Evolutionary conservation across 2,329 filamentous ascomycete species (phyloP), one percentile per base, ranked within the genome.

Genomic region (Stylonectria norvegica): DNA sequence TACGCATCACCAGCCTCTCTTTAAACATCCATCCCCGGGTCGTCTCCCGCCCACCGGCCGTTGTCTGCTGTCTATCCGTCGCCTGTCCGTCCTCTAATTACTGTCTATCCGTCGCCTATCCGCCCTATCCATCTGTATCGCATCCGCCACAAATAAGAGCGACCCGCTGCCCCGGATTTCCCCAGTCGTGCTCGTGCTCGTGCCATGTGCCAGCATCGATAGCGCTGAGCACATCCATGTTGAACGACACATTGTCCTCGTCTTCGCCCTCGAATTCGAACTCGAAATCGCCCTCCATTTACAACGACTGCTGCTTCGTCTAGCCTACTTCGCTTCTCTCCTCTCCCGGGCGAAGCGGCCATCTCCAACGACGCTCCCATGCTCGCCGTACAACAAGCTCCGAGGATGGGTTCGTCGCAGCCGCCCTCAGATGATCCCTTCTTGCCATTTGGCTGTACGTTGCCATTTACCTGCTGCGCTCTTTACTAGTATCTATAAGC

Each of bases 391-490:
- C 71, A 73, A 60, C 70, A 57, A 43, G 53, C 64, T 70, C 71
- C 69, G 61, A 76, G 67, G 61, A 81, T 81, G 78, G 75, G 69
- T 73, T 75, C 76, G 66, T 72, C 69, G 66, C 74, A 73, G 66
- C 71, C 72, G 61, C 59, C 62, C 43, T 58, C 73, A 55, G 71
- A n/a, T n/a, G n/a, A 78, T 55, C 66, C 71, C 41, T 70, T 75
- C 49, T 67, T 77, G 58, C 77, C 79, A 25, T 86, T 86, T 72
- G 83, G 82, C 57, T 86, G 82, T 86, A 73, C 54, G 81, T 75
- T 33, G 37, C 45, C 28, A 22, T 36, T 31, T 30, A 3, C 19
- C 17, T 20, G 28, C 22, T 22, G 5, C 15, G 16, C 12, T 14
- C 14, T 15, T 6, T 15, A 6, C 14, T 30, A 6, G 8, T 14